Evolutionary conservation across 2,329 filamentous ascomycete genomes (phyloP).

Genomic region (Pseudogymnoascus sp.): DNA sequence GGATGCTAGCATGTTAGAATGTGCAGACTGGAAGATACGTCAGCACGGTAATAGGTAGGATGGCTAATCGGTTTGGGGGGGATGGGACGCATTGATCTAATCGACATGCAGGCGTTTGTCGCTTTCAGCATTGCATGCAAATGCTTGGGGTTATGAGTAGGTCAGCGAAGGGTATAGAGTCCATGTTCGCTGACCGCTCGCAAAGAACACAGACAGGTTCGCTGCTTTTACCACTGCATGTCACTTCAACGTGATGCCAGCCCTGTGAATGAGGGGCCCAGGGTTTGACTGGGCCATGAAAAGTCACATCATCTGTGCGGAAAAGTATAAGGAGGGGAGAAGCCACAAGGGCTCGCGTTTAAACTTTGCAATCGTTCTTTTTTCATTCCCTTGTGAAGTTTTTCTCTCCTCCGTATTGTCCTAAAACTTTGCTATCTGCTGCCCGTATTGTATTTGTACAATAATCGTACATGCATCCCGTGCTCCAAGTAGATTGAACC

Average conservation of each 20-base stretch:
- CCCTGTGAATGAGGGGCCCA: background rate
- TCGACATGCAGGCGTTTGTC: constrained; percentile 8
- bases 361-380: constrained; percentile 5
- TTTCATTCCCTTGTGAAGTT: background rate
- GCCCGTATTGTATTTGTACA: constrained; percentile 9
- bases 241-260: constrained; percentile 10
- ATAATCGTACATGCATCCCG: constrained; percentile 7
- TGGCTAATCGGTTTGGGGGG: background rate
- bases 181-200: background rate
- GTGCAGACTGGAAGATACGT: background rate
- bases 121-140: constrained; percentile 9
- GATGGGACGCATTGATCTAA: constrained; percentile 7
- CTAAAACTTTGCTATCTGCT: constrained; percentile 1
- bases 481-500: constrained; percentile 6
- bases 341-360: constrained; percentile 1
- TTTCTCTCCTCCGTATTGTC: background rate
- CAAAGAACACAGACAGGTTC: constrained; percentile 10
- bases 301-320: constrained; percentile 7
- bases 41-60: constrained; percentile 10
- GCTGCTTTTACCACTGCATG: constrained; percentile 8
- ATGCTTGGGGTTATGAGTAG: background rate
- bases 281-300: background rate
- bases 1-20: constrained; percentile 2
- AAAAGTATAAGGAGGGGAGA: background rate
- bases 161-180: constrained; percentile 1